Percentiles rank a stretch among this genome's conserved stretches.
Evolutionary conservation across 257 asterid species (phyloP).

Genomic region (Petunia secreta): DNA sequence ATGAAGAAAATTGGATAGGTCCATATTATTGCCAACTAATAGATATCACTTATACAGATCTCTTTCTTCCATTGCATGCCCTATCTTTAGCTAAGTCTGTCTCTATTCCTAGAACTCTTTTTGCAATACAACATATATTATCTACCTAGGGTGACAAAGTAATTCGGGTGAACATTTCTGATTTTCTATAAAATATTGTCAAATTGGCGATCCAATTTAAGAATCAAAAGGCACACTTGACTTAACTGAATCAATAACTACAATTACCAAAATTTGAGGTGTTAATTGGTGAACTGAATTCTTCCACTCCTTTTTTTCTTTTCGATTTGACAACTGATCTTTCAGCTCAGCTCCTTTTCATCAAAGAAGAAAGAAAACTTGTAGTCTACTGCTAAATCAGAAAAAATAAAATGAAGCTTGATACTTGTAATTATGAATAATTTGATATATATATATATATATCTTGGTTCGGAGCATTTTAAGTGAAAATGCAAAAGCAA

Average conservation of each 20-base stretch:
- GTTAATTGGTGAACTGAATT: neutral
- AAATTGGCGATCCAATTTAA: constrained; percentile 10
- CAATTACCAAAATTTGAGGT: neutral
- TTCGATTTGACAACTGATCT: neutral
- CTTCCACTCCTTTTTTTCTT: neutral
- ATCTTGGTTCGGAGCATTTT: neutral
- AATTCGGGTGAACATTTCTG: neutral
- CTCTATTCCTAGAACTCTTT: too few relatives aligned
- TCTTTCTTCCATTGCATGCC: too few relatives aligned
- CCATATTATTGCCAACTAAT: too few relatives aligned
- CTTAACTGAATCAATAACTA: neutral
- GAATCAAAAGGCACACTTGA: neutral
- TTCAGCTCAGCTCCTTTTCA: constrained; percentile 8
- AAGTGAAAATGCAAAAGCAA: neutral
- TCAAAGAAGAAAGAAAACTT: neutral
- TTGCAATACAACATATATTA: neutral
- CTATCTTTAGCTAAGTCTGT: too few relatives aligned
- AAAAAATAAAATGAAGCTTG: neutral
- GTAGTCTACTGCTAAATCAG: constrained; percentile 4
- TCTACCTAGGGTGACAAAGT: neutral
- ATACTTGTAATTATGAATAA: neutral
- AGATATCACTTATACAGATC: too few relatives aligned
- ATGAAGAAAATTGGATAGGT: too few relatives aligned
- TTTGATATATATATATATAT: neutral
- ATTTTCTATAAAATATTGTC: neutral